Base-by-base conservation (phyloP, 345 rosid species). In the Leavenworthia alabamica region DNA sequence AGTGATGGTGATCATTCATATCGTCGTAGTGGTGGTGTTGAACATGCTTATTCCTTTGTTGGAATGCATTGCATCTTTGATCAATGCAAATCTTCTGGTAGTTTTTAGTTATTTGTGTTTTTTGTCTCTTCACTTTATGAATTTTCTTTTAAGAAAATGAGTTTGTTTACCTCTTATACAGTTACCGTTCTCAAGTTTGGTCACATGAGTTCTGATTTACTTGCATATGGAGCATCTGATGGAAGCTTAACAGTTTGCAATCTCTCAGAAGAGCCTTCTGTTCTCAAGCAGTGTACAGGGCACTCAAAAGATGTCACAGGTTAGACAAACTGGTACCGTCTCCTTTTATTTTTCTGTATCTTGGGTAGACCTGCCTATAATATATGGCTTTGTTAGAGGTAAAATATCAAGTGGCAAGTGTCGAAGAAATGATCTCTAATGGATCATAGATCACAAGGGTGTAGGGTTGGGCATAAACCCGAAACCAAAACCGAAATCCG, bases 281-380 rank as follows among this genome's bases (percentile, higher is more conserved):
- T 84, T 36, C 72, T 76, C 53, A 82, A 78, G 73, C 80, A 80
- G 59, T 78, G 87, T 53, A 79, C 57, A 20, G 91, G 94, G 46
- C 96, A 93, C 57, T 81, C 91, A 9, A 87, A 82, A 78, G 98
- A 92, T 83, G 96, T 92, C 85, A 89, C 99, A 89, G 99, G 99
- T 93, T 85, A 76, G 94, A 72, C 80, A 77, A 59, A 73, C 88
- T 83, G 91, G 93, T 85, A 83, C 68, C 74, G 55, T 62, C 77
- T 73, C 81, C 60, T 54, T 71, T 43, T 70, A 73, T 74, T 81
- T 78, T 75, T 66, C 59, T 66, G 15, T 65, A 35, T 62, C 42
- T 73, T 73, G 56, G 62, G 26, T 45, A 54, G 35, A 58, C 43
- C 29, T 66, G 44, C 16, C 71, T 71, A 14, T 28, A 44, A 41